Evolutionary conservation across 176 grass and related monocot species (phyloP).

Genomic region (Avena sativa): DNA sequence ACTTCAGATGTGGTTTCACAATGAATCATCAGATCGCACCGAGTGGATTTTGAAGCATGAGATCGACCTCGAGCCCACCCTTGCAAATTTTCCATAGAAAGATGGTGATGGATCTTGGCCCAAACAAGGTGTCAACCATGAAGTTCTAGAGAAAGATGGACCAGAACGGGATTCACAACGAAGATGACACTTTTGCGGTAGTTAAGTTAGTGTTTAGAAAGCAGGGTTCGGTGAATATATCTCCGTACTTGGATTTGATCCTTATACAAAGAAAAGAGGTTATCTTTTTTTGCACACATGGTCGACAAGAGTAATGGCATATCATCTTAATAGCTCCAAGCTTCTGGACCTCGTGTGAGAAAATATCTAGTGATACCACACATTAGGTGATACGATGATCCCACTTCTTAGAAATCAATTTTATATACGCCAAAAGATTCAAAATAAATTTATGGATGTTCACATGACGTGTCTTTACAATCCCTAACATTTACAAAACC

Average conservation of each 20-base stretch:
- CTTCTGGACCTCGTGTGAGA: neutral
- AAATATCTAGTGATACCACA: too few relatives aligned
- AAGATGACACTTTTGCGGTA: neutral
- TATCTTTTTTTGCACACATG: neutral
- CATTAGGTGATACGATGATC: too few relatives aligned
- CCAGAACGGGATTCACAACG: neutral
- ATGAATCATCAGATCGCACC: neutral
- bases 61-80: neutral
- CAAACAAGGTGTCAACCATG: neutral
- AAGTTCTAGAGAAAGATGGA: neutral
- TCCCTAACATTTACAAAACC: too few relatives aligned
- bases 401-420: too few relatives aligned
- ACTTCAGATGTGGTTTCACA: neutral
- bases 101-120: neutral
- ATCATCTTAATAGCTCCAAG: neutral
- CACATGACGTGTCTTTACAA: too few relatives aligned
- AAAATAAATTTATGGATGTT: too few relatives aligned
- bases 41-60: neutral
- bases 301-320: neutral
- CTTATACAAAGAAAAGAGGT: neutral
- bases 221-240: neutral
- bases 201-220: neutral
- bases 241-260: neutral
- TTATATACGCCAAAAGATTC: too few relatives aligned
- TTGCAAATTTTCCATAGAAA: neutral